A percentile compares a stretch with the other conserved stretches of the same genome.
Evolutionary conservation across 148 eudicot genomes (phyloP).

Genomic region (Diospyros kaki): DNA sequence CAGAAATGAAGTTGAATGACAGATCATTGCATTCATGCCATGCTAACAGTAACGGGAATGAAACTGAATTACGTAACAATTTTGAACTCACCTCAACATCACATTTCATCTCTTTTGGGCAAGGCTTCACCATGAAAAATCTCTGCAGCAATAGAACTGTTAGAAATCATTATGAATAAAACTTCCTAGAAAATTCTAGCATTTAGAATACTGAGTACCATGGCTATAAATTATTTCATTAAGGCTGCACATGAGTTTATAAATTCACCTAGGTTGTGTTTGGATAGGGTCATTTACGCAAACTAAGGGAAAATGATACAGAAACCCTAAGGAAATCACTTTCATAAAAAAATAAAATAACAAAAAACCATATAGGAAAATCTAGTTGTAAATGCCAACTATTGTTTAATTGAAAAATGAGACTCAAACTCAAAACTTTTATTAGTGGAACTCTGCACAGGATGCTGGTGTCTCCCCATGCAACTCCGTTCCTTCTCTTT

Average conservation of each 20-base stretch:
- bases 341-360: neutral
- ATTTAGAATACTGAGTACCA: neutral
- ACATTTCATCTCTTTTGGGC: slow-evolving; percentile 95
- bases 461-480: too few species aligned
- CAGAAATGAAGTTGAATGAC: neutral
- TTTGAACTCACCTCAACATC: slow-evolving; percentile 77
- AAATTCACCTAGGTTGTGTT: too few species aligned
- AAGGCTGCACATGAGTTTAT: too few species aligned
- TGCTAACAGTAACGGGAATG: neutral
- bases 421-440: too few species aligned
- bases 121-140: slow-evolving; percentile 94
- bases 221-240: too few species aligned
- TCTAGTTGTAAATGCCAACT: too few species aligned
- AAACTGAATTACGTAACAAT: neutral
- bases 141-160: slow-evolving; percentile 60
- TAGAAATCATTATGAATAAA: slow-evolving; percentile 12
- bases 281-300: neutral
- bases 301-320: neutral
- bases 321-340: neutral
- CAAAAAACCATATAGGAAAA: too few species aligned
- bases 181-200: neutral
- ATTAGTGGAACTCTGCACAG: too few species aligned
- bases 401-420: too few species aligned
- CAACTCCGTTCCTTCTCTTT: too few species aligned
- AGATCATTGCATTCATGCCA: neutral